Evolutionary conservation across 768 basidiomycete genomes (phyloP).

Genomic region (Phlebiopsis gigantea): DNA sequence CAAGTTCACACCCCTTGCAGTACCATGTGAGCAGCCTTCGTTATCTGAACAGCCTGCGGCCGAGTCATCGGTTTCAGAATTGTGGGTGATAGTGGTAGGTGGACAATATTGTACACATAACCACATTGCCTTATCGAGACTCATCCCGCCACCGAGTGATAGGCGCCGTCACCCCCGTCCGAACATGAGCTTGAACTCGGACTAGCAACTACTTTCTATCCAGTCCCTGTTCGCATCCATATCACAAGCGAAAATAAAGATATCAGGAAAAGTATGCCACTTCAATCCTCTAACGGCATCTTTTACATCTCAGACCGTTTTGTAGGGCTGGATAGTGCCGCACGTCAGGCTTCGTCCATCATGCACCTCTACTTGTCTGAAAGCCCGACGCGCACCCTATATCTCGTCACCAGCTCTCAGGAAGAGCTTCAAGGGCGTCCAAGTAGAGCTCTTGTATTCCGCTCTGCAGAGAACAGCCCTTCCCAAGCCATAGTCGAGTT

Average conservation of each 20-base stretch:
- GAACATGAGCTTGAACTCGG: not conserved
- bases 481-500: constrained; percentile 84
- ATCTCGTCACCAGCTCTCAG: constrained; percentile 64
- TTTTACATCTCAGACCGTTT: not conserved
- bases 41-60: not conserved
- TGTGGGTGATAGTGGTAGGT: constrained; percentile 3
- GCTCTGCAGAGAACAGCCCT: constrained; percentile 45
- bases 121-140: not conserved
- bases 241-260: too few relatives aligned
- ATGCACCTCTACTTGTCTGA: constrained; percentile 77
- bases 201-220: too few relatives aligned
- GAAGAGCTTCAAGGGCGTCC: constrained; percentile 62
- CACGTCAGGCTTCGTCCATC: not conserved
- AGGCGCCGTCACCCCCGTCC: not conserved
- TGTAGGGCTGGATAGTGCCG: not conserved
- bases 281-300: too few relatives aligned
- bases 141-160: not conserved
- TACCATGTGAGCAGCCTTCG: not conserved
- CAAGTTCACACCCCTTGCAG: not conserved
- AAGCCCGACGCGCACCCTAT: constrained; percentile 57
- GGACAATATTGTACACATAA: not conserved
- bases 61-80: not conserved
- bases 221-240: too few relatives aligned
- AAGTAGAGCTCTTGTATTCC: constrained; percentile 63
- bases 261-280: too few relatives aligned